These are phyloP conservation scores for Fusarium domesticum DNA, from an alignment of 2,329 filamentous ascomycete genomes.

Conservation along the genomic window DNA sequence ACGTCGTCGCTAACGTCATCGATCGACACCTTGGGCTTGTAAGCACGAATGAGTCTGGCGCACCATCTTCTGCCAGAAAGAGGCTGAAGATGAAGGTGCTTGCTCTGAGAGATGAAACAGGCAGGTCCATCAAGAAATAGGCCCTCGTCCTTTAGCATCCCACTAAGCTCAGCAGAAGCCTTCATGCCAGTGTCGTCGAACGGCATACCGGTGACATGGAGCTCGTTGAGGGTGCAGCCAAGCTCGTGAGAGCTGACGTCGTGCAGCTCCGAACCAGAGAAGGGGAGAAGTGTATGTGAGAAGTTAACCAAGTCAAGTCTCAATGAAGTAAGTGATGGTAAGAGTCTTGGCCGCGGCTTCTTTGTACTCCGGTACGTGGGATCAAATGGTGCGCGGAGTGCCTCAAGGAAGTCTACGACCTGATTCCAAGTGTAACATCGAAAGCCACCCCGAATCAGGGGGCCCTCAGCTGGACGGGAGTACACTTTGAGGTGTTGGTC, in stretches of 20 bases:
- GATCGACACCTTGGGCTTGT: conserved; percentile 32
- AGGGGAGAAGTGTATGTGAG: conserved; percentile 43
- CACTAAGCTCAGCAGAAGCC: conserved; percentile 46
- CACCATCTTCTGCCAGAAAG: conserved; percentile 41
- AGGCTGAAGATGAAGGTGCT: conserved; percentile 37
- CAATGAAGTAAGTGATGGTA: conserved; percentile 46
- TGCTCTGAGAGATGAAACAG: conserved; percentile 39
- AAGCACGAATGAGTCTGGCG: conserved; percentile 46
- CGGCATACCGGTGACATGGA: conserved; percentile 52
- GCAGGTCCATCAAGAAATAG: conserved; percentile 47
- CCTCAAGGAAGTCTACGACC: conserved; percentile 50
- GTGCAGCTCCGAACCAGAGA: conserved; percentile 48
- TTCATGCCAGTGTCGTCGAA: conserved; percentile 48
- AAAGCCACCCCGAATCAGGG: conserved; percentile 49
- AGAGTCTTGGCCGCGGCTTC: conserved; percentile 40
- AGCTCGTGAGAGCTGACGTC: conserved; percentile 53
- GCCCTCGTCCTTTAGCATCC: conserved; percentile 53
- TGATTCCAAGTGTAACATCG: conserved; percentile 55
- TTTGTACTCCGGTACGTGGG: conserved; percentile 37
- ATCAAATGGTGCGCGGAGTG: conserved; percentile 50
- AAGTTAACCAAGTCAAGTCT: conserved; percentile 57
- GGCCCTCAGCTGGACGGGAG: conserved; percentile 43
- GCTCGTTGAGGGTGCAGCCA: conserved; percentile 51
- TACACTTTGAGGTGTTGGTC: conserved; percentile 42
- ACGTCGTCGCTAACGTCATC: conserved; percentile 25